A percentile compares a stretch with the other conserved stretches of the same genome.
These are phyloP conservation scores for Teratosphaeria gauchensis DNA, from an alignment of 2,329 filamentous ascomycete species.

Conservation along the genomic window DNA sequence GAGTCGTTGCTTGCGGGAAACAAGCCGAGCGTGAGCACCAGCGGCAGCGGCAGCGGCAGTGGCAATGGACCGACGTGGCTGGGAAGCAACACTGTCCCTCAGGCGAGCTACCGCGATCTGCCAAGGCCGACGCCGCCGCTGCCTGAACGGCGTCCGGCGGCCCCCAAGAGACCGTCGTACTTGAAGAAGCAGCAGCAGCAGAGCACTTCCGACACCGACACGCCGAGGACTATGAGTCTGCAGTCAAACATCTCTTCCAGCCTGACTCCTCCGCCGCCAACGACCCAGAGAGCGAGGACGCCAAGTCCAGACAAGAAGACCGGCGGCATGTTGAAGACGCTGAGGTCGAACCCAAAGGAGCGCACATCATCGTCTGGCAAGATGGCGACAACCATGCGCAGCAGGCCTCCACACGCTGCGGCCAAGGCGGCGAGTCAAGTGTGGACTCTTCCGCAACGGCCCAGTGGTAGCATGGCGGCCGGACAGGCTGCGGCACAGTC, in stretches of 20 bases:
- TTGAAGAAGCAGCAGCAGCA: slow-evolving; percentile 41
- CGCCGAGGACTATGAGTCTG: slow-evolving; percentile 18
- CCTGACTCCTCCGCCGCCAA: slow-evolving; percentile 12
- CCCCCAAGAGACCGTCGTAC: slow-evolving; percentile 38
- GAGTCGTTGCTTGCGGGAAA: slow-evolving; percentile 14
- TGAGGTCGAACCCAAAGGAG: slow-evolving; percentile 22
- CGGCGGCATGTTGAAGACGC: slow-evolving; percentile 41
- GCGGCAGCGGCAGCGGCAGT: slow-evolving; percentile 1
- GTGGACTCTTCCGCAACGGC: slow-evolving; percentile 35
- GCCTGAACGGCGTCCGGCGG: slow-evolving; percentile 12
- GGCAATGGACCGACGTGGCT: slow-evolving; percentile 32
- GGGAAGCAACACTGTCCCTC: slow-evolving; percentile 71
- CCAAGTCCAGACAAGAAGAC: slow-evolving; percentile 53
- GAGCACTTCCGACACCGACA: slow-evolving; percentile 24
- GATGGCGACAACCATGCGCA: slow-evolving; percentile 35
- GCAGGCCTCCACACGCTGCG: slow-evolving; percentile 43
- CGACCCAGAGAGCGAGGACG: slow-evolving; percentile 35
- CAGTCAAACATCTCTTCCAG: slow-evolving; percentile 9
- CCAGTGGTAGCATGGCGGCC: slow-evolving; percentile 10
- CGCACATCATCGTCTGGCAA: slow-evolving; percentile 28
- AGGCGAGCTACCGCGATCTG: slow-evolving; percentile 70
- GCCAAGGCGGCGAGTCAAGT: slow-evolving; percentile 55
- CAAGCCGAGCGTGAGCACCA: slow-evolving; percentile 2
- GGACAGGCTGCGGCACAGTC: neutral
- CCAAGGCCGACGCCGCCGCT: slow-evolving; percentile 44